Base-by-base conservation (phyloP, 768 basidiomycete species). In the Pilatotrama ljubarskyi region DNA sequence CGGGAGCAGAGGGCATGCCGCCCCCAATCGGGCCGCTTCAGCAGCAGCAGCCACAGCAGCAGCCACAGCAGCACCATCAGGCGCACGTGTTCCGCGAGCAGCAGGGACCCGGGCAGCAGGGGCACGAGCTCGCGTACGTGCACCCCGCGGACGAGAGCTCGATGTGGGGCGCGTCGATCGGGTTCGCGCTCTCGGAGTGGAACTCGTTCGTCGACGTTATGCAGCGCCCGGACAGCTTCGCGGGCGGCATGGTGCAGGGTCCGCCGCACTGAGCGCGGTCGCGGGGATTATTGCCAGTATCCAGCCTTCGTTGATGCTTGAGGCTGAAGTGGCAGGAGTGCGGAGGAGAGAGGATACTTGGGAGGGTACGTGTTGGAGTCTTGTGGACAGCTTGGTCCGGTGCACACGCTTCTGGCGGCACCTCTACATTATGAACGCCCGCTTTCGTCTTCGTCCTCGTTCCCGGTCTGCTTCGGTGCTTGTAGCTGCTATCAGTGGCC, bases 171-270 rank as follows among this genome's bases (percentile, higher is more conserved):
- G 81, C 88, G 15, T 82, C 85, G 37, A 81, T 86, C 50, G 87
- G 87, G 17, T 88, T 92, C 68, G 88, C 84, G 56, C 86, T 88
- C 64, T 84, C 85, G 40, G 90, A 91, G 73, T 91, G 90, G 87
- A 78, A 75, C 40, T 77, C 78, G 59, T 82, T 84, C 69, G 73
- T 91, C 73, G 85, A 89, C 60, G 86, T 82, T 44, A 79, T 90
- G 73, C 79, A 84, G 68, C 81, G 83, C 15, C 72, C 77, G 26
- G 64, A 65, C 55, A 60, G 63, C 52, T 63, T 63, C 47, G 42
- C 29, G 22, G 47, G 38, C 29, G 47, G 38, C 38, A 58, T 58
- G 41, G 61, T 54, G 22, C 56, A 20, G 24, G 61, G 61, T 17
- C 61, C 61, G 38, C 7, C 56, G 56, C 61, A 46, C 15, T 63